Conservation (phyloP, 2,329 filamentous ascomycete species). For the Xylogone sp. region DNA sequence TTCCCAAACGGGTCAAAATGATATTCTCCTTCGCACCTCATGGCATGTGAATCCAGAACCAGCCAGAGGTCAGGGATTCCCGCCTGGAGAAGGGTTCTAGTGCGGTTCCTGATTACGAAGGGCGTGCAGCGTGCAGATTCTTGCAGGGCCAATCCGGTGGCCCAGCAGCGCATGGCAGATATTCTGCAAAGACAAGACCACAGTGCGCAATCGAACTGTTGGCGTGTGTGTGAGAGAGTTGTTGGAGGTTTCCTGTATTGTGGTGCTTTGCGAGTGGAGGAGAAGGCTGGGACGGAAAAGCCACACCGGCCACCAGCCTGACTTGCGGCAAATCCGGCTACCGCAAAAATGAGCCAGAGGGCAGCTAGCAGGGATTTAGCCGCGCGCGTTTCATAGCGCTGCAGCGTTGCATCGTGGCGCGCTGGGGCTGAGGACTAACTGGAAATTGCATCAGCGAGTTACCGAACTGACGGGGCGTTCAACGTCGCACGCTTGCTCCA, state of each 20-base stretch:
- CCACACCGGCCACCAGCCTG: not conserved
- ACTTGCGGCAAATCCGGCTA: not conserved
- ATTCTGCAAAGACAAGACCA: too few species aligned
- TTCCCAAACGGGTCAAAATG: too few species aligned
- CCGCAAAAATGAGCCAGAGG: not conserved
- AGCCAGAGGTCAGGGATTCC: not conserved
- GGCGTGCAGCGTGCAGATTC: too few species aligned
- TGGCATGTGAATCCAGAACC: too few species aligned
- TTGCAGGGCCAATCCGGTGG: too few species aligned
- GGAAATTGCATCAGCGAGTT: not conserved
- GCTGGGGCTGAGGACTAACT: not conserved
- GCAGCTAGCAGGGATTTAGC: not conserved
- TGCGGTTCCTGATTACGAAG: not conserved
- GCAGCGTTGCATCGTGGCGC: not conserved
- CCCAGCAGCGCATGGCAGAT: too few species aligned
- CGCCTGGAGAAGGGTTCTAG: not conserved
- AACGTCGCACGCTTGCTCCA: not conserved
- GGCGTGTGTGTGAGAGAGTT: too few species aligned
- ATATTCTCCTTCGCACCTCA: too few species aligned
- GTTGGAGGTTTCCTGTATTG: too few species aligned
- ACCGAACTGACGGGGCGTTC: not conserved
- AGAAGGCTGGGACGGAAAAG: not conserved
- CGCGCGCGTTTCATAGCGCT: not conserved
- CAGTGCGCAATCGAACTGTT: too few species aligned
- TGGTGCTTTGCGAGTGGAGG: too few species aligned